These are phyloP conservation scores for Selenicereus undatus DNA, from an alignment of 148 eudicot species.

Conservation along the genomic window DNA sequence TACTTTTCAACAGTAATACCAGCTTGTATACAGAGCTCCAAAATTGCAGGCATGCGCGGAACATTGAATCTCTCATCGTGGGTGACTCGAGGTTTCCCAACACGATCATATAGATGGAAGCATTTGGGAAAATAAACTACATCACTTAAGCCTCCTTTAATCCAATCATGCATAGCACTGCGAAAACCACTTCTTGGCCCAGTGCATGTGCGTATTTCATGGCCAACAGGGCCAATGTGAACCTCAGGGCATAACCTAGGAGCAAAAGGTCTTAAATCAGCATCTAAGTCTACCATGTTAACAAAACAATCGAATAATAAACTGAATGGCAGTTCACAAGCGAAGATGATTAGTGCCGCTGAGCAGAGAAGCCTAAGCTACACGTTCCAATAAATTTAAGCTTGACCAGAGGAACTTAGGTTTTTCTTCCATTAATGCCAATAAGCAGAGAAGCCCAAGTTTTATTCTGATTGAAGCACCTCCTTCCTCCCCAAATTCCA, in stretches of 20 bases:
- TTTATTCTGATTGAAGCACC: neutral
- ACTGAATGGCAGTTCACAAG: neutral
- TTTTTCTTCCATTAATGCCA: too few relatives aligned
- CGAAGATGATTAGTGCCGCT: neutral
- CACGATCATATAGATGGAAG: constrained; percentile 60
- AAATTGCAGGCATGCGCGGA: constrained; percentile 44
- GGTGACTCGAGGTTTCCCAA: constrained; percentile 49
- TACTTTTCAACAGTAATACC: constrained; percentile 48
- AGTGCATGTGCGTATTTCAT: constrained; percentile 59
- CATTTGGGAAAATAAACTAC: constrained; percentile 53
- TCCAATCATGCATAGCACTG: constrained; percentile 54
- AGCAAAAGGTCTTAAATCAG: constrained; percentile 3
- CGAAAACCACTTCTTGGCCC: constrained; percentile 55
- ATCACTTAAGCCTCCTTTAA: constrained; percentile 37
- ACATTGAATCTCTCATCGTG: constrained; percentile 45
- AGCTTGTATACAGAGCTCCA: constrained; percentile 65
- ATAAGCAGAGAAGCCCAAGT: too few relatives aligned
- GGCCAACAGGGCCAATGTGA: constrained; percentile 56
- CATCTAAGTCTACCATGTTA: neutral
- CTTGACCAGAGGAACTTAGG: too few relatives aligned
- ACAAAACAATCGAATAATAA: neutral
- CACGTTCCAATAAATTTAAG: neutral
- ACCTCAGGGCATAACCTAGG: constrained; percentile 57
- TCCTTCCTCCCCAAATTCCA: neutral
- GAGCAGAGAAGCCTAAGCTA: neutral